Percentiles rank a stretch among this genome's conserved stretches.
Evolutionary conservation across 1,284 basidiomycete species (phyloP).

Genomic region (Malassezia globosa): DNA sequence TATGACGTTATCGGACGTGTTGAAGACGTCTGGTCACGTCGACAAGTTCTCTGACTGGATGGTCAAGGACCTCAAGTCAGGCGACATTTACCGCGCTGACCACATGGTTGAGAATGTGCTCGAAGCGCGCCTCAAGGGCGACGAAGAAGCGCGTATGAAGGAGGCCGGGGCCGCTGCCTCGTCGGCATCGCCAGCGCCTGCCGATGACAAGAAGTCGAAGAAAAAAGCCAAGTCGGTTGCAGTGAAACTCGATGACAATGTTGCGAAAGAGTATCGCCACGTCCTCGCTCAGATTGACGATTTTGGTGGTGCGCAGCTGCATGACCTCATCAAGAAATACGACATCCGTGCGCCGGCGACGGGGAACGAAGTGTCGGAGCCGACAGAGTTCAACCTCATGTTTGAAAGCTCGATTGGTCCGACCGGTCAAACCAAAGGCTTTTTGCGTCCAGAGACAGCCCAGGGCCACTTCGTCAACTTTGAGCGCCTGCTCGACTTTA

Average conservation of each 20-base stretch:
- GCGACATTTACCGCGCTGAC: conserved; percentile 92
- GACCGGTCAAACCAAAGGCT: conserved; percentile 91
- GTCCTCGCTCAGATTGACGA: conserved; percentile 91
- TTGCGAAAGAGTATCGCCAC: conserved; percentile 66
- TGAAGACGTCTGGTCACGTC: conserved; percentile 95
- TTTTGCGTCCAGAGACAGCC: conserved; percentile 91
- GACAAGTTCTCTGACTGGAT: conserved; percentile 99
- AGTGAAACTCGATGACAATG: conserved; percentile 66
- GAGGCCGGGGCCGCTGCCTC: conserved; percentile 23
- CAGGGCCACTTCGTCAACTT: conserved; percentile 99
- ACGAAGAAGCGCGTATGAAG: conserved; percentile 72
- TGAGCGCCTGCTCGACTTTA: conserved; percentile 88
- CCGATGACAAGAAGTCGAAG: conserved; percentile 56
- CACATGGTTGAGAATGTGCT: conserved; percentile 90
- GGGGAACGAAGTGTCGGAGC: conserved; percentile 79
- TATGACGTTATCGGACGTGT: conserved; percentile 88
- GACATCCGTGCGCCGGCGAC: conserved; percentile 82
- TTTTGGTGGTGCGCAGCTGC: conserved; percentile 77
- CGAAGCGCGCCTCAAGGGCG: conserved; percentile 75
- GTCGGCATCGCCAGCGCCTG: conserved; percentile 22
- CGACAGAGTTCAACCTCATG: conserved; percentile 97
- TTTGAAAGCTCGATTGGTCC: conserved; percentile 94
- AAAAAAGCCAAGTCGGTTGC: conserved; percentile 66
- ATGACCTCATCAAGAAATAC: conserved; percentile 71
- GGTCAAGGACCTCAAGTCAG: conserved; percentile 87